Evolutionary conservation across 352 stramenopile genomes (phyloP).

Genomic region (Globisporangium irregulare): DNA sequence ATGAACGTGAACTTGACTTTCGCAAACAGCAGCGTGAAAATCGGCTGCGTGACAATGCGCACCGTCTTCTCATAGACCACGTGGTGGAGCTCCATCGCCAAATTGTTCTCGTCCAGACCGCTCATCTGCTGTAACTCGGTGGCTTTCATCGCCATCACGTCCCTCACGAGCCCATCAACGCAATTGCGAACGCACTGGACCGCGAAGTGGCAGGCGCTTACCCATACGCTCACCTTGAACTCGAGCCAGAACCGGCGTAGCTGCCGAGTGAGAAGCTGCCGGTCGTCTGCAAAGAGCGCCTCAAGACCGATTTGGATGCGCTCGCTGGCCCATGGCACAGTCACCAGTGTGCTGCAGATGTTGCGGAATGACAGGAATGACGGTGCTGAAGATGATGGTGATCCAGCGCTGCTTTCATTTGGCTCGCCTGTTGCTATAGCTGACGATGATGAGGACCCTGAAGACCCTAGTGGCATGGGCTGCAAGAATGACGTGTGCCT

Average conservation of each 20-base stretch:
- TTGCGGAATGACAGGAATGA: conserved; percentile 46
- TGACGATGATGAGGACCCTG: conserved; percentile 20
- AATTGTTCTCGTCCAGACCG: conserved; percentile 30
- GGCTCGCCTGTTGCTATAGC: conserved; percentile 18
- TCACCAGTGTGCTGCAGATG: conserved; percentile 39
- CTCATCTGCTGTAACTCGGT: conserved; percentile 47
- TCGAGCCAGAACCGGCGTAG: conserved; percentile 51
- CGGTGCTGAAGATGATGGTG: conserved; percentile 20
- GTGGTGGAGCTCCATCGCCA: conserved; percentile 23
- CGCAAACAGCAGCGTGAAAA: conserved; percentile 33
- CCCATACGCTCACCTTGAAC: conserved; percentile 38
- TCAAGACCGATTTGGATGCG: conserved; percentile 46
- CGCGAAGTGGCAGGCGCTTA: conserved; percentile 14
- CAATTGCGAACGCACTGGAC: conserved; percentile 30
- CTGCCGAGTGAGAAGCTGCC: conserved; percentile 30
- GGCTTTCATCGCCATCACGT: conserved; percentile 34
- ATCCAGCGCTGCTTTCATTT: conserved; percentile 18
- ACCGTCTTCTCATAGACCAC: conserved; percentile 37
- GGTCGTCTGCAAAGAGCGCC: conserved; percentile 43
- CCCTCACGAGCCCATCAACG: conserved; percentile 29
- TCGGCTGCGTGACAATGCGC: conserved; percentile 33
- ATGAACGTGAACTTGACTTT: conserved; percentile 37
- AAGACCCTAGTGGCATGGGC: neutral
- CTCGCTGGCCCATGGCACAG: conserved; percentile 25
- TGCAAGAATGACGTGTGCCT: conserved; percentile 15